phyloP scores from a whole-genome alignment of 208 protist species.

The Jaenimonas drosophilae region DNA sequence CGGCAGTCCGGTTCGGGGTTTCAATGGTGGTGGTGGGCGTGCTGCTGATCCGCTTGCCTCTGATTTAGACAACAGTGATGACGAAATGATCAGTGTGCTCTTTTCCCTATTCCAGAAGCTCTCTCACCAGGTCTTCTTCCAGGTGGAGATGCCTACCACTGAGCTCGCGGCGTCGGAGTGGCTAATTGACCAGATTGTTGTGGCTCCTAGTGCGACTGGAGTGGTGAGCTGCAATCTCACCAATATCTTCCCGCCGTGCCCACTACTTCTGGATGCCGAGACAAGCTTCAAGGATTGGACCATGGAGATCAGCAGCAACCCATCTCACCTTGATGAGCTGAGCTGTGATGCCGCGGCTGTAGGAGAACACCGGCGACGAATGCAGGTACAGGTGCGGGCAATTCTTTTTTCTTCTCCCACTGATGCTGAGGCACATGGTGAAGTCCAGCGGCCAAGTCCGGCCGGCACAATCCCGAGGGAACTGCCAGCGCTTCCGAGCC shows the following conservation, averaged over 20 bases:
- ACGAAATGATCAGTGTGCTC: no score
- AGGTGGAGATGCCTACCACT: neutral
- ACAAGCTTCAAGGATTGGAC: constrained; percentile 2
- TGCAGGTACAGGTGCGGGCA: neutral
- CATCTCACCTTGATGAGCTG: constrained; percentile 2
- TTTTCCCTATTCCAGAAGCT: constrained; percentile 16
- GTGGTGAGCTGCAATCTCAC: constrained; percentile 4
- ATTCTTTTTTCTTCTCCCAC: constrained; percentile 1
- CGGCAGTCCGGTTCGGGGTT: no score
- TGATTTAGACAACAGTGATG: no score
- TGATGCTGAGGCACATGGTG: no score
- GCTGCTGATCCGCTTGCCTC: no score
- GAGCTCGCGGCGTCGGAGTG: constrained; percentile 1
- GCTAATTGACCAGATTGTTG: constrained; percentile 1
- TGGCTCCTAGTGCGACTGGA: neutral
- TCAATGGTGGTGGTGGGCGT: no score
- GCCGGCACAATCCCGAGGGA: no score
- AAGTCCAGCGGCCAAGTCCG: no score
- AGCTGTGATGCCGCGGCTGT: neutral
- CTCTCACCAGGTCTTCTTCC: constrained; percentile 4
- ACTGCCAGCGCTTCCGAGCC: no score
- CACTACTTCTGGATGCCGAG: constrained; percentile 4
- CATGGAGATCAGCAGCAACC: neutral
- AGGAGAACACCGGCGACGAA: neutral
- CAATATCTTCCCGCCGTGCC: neutral